Evolutionary conservation across 2,329 filamentous ascomycete species (phyloP).

Genomic region (Colletotrichum sp.): DNA sequence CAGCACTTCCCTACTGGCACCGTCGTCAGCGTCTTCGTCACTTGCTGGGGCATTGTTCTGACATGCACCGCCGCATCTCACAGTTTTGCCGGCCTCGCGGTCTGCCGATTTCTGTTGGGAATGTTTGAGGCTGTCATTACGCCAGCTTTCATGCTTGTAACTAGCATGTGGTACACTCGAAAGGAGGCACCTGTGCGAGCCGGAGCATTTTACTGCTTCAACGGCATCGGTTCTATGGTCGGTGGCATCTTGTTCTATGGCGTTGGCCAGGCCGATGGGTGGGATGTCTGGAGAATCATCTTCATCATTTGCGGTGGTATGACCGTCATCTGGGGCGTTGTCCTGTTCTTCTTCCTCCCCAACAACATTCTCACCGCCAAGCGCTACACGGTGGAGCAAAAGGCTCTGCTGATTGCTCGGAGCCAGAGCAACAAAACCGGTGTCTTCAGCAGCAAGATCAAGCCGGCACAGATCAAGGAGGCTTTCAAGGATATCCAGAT

Average conservation of each 20-base stretch:
- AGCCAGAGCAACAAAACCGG: conserved; percentile 44
- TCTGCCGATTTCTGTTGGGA: conserved; percentile 37
- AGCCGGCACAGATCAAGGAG: conserved; percentile 43
- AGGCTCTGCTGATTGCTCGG: conserved; percentile 56
- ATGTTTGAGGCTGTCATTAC: conserved; percentile 33
- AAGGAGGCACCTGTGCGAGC: conserved; percentile 25
- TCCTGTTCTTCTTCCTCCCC: conserved; percentile 43
- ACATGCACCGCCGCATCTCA: conserved; percentile 30
- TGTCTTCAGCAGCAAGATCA: conserved; percentile 47
- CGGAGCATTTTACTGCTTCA: conserved; percentile 22
- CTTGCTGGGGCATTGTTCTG: conserved; percentile 25
- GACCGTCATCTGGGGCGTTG: conserved; percentile 18
- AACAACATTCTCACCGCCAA: conserved; percentile 53
- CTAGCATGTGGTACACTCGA: conserved; percentile 32
- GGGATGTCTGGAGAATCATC: conserved; percentile 26
- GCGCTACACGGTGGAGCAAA: conserved; percentile 64
- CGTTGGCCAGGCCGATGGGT: conserved; percentile 27
- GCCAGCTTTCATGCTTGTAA: conserved; percentile 35
- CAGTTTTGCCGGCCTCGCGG: conserved; percentile 31
- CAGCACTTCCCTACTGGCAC: conserved; percentile 22
- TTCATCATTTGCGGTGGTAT: conserved; percentile 26
- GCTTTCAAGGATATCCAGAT: conserved; percentile 45
- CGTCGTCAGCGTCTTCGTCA: conserved; percentile 23
- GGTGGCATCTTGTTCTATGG: conserved; percentile 23
- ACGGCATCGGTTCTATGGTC: conserved; percentile 20